A percentile compares a stretch with the other conserved stretches of the same genome.
phyloP scores from a whole-genome alignment of 108 stramenopile species.

The Nannochloropsis salina region DNA sequence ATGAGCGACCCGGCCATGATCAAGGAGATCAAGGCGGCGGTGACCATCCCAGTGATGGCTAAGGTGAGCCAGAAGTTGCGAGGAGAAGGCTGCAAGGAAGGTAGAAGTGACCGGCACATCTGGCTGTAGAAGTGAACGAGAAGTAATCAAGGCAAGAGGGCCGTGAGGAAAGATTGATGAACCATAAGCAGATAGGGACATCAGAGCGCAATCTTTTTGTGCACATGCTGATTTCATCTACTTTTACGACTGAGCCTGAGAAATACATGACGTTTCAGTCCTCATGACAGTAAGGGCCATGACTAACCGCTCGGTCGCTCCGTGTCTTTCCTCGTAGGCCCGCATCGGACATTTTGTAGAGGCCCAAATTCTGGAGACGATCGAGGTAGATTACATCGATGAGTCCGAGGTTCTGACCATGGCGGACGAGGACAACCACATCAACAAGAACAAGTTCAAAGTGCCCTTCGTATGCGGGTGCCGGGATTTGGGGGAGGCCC shows the following conservation, averaged over 20 bases:
- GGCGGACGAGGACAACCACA: conserved; percentile 99
- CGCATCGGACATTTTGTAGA: conserved; percentile 99
- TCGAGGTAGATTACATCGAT: conserved; percentile 98
- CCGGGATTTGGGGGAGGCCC: conserved; percentile 95
- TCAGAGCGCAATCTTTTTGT: background rate
- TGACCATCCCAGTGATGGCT: conserved; percentile 99
- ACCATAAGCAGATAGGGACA: conserved; percentile 9
- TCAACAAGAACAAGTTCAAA: conserved; percentile 89
- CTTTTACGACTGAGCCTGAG: background rate
- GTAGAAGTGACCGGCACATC: background rate
- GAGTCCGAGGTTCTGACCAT: conserved; percentile 97
- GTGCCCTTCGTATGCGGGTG: conserved; percentile 99
- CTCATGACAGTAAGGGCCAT: background rate
- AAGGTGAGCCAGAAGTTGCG: conserved; percentile 56
- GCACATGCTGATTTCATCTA: background rate
- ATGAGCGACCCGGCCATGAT: conserved; percentile 97
- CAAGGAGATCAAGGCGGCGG: conserved; percentile 94
- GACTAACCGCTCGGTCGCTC: background rate
- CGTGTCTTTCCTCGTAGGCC: conserved; percentile 46
- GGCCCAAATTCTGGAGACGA: conserved; percentile 95
- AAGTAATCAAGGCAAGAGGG: background rate
- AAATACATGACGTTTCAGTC: background rate
- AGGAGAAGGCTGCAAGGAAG: background rate
- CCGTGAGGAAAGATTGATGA: conserved; percentile 18
- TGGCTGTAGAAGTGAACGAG: background rate